These are phyloP conservation scores for Hirsutella thompsonii DNA, from an alignment of 2,329 filamentous ascomycete genomes.

Conservation along the genomic window DNA sequence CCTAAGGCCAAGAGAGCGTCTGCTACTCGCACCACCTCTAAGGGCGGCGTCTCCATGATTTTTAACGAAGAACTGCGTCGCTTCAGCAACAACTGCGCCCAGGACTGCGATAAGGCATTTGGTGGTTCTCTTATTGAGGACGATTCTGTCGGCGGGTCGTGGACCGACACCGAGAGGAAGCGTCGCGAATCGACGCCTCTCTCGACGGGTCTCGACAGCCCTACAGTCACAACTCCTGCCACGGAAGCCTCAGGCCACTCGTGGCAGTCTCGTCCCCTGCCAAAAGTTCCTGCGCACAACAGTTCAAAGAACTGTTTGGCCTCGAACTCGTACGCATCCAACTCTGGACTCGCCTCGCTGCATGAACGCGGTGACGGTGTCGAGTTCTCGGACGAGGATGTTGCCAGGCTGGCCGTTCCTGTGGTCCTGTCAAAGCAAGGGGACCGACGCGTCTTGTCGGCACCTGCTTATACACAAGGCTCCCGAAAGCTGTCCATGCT, in stretches of 20 bases:
- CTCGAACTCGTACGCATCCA: constrained; percentile 6
- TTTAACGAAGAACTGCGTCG: constrained; percentile 67
- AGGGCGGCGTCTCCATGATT: constrained; percentile 17
- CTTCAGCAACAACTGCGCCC: constrained; percentile 73
- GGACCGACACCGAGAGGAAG: constrained; percentile 17
- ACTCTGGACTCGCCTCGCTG: constrained; percentile 12
- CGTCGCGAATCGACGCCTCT: constrained; percentile 26
- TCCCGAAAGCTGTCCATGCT: constrained; percentile 25
- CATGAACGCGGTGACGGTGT: constrained; percentile 11
- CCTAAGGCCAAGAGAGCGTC: constrained; percentile 12
- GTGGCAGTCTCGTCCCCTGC: constrained; percentile 38
- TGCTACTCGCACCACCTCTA: constrained; percentile 1
- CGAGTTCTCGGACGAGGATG: constrained; percentile 11
- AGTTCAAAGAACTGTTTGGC: constrained; percentile 8
- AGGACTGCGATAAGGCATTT: constrained; percentile 88
- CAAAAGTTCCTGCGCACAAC: constrained; percentile 29
- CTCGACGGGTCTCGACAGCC: constrained; percentile 25
- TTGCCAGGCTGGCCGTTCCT: constrained; percentile 16
- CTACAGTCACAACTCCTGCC: constrained; percentile 14
- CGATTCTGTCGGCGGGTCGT: constrained; percentile 20
- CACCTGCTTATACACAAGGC: constrained; percentile 31
- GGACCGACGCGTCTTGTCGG: constrained; percentile 36
- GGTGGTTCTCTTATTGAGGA: constrained; percentile 46
- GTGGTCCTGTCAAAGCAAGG: constrained; percentile 18
- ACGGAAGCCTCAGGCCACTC: constrained; percentile 17